phyloP scores from a whole-genome alignment of 495 filamentous ascomycete species.

The Aspergillus asperescens region DNA sequence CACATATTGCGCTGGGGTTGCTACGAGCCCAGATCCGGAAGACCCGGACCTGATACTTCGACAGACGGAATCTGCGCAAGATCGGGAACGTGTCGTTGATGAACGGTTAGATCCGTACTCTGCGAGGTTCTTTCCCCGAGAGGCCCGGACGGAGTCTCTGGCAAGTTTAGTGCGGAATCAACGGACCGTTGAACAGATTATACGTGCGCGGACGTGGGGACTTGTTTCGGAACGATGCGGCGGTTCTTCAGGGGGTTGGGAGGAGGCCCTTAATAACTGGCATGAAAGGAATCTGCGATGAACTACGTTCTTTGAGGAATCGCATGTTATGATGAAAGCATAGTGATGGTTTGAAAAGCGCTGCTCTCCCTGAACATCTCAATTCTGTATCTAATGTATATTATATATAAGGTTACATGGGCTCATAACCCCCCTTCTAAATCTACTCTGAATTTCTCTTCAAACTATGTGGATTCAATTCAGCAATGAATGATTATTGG shows the following conservation, averaged over 20 bases:
- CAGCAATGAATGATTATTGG: too few relatives aligned
- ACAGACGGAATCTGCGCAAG: constrained; percentile 62
- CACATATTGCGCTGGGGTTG: constrained; percentile 84
- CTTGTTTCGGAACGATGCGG: constrained; percentile 77
- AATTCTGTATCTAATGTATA: neutral
- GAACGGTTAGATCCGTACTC: constrained; percentile 93
- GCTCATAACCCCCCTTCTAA: neutral
- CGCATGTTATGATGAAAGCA: neutral
- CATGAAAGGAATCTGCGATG: constrained; percentile 37
- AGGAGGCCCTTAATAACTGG: constrained; percentile 60
- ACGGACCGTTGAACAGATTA: constrained; percentile 78
- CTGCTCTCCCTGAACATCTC: neutral
- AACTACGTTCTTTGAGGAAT: neutral
- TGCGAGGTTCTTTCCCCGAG: constrained; percentile 73
- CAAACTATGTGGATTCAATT: too few relatives aligned
- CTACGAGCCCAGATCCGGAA: constrained; percentile 78
- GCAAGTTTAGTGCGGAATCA: constrained; percentile 77
- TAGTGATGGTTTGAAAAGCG: neutral
- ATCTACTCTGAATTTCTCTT: too few relatives aligned
- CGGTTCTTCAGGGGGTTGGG: constrained; percentile 49
- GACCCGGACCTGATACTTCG: constrained; percentile 74
- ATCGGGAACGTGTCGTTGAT: constrained; percentile 73
- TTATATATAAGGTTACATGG: neutral
- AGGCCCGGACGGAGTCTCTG: constrained; percentile 77
- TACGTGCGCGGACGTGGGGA: constrained; percentile 77